Conservation (phyloP, 352 stramenopile genomes). For the Globisporangium carolinianum region DNA sequence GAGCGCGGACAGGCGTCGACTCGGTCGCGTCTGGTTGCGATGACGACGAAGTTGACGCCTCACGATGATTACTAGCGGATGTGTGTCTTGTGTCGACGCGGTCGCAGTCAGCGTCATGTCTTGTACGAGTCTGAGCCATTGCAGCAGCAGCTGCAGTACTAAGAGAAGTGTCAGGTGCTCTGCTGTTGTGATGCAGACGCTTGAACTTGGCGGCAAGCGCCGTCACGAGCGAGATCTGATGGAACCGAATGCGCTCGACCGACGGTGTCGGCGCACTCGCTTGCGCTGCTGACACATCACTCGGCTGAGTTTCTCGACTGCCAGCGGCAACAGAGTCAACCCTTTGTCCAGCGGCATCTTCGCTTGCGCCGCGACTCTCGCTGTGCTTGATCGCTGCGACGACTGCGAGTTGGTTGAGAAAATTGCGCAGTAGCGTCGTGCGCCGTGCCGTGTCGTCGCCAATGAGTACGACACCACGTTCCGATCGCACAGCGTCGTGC, state of each 20-base stretch:
- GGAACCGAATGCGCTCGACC: conserved; percentile 37
- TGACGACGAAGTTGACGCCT: background rate
- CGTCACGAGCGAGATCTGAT: conserved; percentile 36
- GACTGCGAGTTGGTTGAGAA: conserved; percentile 21
- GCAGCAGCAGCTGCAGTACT: background rate
- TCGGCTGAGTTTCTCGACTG: background rate
- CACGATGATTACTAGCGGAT: background rate
- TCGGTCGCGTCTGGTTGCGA: background rate
- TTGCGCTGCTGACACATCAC: background rate
- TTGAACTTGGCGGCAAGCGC: conserved; percentile 22
- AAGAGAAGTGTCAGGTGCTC: background rate
- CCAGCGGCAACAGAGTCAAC: background rate
- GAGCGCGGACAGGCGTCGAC: background rate
- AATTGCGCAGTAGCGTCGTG: conserved; percentile 31
- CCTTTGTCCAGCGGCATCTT: no score
- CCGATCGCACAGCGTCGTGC: conserved; percentile 31
- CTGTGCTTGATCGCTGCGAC: background rate
- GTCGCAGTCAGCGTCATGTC: no score
- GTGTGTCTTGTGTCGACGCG: background rate
- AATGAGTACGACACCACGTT: conserved; percentile 26
- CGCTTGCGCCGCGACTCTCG: no score
- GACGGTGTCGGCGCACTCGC: conserved; percentile 17
- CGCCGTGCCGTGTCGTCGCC: conserved; percentile 19
- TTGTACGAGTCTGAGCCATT: no score
- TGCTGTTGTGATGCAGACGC: background rate